Base-by-base conservation (phyloP, 495 filamentous ascomycete species). In the Aspergillus baeticus region DNA sequence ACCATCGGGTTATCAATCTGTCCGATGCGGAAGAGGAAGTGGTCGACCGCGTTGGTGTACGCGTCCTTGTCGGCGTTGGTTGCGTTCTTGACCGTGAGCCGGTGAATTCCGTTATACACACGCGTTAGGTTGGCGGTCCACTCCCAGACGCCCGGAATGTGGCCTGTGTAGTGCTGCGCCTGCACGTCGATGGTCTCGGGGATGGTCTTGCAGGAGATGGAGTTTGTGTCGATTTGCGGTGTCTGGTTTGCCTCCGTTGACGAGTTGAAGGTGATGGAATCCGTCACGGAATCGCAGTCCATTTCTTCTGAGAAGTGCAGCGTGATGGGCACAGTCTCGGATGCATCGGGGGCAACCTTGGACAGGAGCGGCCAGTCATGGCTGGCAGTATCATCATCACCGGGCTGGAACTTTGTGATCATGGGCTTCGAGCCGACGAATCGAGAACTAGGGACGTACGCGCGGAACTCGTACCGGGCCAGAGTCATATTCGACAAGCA, bases 91-190 rank as follows among this genome's bases (percentile, higher is more conserved):
- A 90, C 69, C 0, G 84, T 85, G 44, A 88, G 51, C 21, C 75
- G 70, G 55, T 89, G 79, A 11, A 89, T 69, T 38, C 87, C 87
- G 55, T 90, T 81, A 20, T 77, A 77, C 3, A 89, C 84, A 36
- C 83, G 76, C 6, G 57, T 69, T 45, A 89, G 55, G 8, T 69
- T 81, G 1, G 75, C 79, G 11, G 59, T 68, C 69, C 80, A 84
- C 13, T 57, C 63, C 79, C 83, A 90, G 5, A 60, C 54, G 3
- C 77, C 78, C 14, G 79, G 75, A 20, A 85, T 72, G 4, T 77
- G 72, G 2, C 83, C 84, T 23, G 74, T 67, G 36, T 63, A 73
- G 13, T 44, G 45, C 0, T 63, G 26, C 26, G 26, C 26, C 26
- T 4, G 26, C 4, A 4, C 58, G 2, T 60, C 49, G 23, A 63